phyloP scores from a whole-genome alignment of 805 yeast genomes.

The Cyberlindnera nakhonratchasimensis region DNA sequence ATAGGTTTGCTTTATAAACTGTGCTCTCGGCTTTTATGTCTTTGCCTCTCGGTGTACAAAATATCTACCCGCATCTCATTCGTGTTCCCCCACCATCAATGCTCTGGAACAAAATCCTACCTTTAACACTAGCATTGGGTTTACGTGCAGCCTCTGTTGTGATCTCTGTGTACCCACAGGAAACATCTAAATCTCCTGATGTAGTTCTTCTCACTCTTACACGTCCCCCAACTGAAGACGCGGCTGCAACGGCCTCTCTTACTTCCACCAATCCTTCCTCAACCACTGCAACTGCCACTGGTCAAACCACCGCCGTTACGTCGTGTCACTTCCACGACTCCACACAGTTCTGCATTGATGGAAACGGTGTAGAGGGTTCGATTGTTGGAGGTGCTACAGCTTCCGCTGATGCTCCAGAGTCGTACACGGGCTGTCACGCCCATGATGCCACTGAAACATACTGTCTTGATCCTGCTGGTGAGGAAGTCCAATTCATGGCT shows the following conservation, averaged over 20 bases:
- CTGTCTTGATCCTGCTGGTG: slow-evolving; percentile 17
- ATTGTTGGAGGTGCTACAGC: slow-evolving; percentile 15
- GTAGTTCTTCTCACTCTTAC: neutral
- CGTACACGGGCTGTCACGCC: slow-evolving; percentile 20
- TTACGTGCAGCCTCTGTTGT: neutral
- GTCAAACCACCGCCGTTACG: slow-evolving; percentile 19
- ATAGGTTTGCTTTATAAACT: no score
- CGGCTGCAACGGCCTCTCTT: neutral
- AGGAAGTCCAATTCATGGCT: slow-evolving; percentile 15
- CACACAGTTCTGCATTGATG: slow-evolving; percentile 17
- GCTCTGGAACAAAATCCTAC: neutral
- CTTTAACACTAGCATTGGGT: neutral
- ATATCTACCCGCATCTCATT: no score
- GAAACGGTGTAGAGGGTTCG: slow-evolving; percentile 15
- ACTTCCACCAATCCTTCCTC: neutral
- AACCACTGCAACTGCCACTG: slow-evolving; percentile 1
- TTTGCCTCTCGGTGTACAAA: no score
- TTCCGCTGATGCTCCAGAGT: slow-evolving; percentile 6
- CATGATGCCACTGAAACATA: slow-evolving; percentile 18
- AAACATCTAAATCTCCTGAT: neutral
- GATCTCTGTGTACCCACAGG: neutral
- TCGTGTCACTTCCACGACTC: slow-evolving; percentile 20
- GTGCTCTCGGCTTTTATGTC: no score
- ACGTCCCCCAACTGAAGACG: no score
- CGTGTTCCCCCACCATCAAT: neutral